Evolutionary conservation across 2,329 filamentous ascomycete species (phyloP).

Genomic region (Fusarium sp.): DNA sequence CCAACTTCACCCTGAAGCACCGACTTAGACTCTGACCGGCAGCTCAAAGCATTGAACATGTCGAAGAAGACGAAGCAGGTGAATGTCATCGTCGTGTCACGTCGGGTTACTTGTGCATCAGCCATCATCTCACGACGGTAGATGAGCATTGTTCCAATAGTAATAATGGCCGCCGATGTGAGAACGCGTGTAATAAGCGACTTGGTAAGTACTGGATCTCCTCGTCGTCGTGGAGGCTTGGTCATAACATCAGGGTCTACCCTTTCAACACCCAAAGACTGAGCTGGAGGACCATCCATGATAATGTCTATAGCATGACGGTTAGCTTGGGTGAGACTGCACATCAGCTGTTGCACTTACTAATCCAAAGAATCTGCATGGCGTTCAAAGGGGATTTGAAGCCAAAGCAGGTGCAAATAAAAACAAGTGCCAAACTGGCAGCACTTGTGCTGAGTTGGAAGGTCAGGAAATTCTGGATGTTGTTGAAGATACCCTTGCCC

Average conservation of each 20-base stretch:
- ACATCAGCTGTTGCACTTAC: conserved; percentile 64
- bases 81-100: conserved; percentile 99
- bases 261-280: conserved; percentile 94
- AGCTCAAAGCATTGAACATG: conserved; percentile 98
- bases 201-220: conserved; percentile 89
- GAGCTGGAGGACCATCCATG: conserved; percentile 98
- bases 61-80: conserved; percentile 99
- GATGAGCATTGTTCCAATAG: conserved; percentile 88
- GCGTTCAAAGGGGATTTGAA: conserved; percentile 97
- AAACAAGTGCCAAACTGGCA: conserved; percentile 88
- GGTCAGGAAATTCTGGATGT: conserved; percentile 98
- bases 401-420: conserved; percentile 90
- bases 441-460: conserved; percentile 98
- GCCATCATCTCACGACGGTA: conserved; percentile 92
- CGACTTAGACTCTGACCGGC: conserved; percentile 90
- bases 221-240: conserved; percentile 83
- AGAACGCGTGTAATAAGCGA: conserved; percentile 85
- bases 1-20: conserved; percentile 86
- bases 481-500: conserved; percentile 99
- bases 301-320: conserved; percentile 78
- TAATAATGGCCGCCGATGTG: conserved; percentile 88
- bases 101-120: conserved; percentile 84
- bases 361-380: conserved; percentile 99
- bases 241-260: conserved; percentile 96
- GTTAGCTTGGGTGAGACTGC: conserved; percentile 17